Conservation (phyloP, 208 protist species). For the Leishmania tarentolae region DNA sequence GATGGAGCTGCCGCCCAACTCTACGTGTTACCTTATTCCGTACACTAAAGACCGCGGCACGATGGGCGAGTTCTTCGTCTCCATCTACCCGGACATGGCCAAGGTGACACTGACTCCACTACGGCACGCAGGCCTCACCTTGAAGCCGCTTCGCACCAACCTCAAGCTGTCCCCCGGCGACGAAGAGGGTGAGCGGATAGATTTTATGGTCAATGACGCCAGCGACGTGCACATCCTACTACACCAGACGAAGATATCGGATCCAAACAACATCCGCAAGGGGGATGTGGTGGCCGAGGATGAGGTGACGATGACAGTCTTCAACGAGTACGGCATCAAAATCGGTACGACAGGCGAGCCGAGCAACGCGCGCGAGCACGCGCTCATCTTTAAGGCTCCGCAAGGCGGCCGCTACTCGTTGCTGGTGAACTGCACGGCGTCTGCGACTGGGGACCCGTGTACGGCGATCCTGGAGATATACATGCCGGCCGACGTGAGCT, state of each 20-base stretch:
- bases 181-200: slow-evolving; percentile 44
- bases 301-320: slow-evolving; percentile 58
- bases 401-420: slow-evolving; percentile 73
- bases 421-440: slow-evolving; percentile 41
- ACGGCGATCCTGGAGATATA: slow-evolving; percentile 58
- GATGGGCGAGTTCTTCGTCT: slow-evolving; percentile 69
- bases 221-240: slow-evolving; percentile 86
- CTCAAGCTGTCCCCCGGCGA: slow-evolving; percentile 34
- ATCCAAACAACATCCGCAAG: slow-evolving; percentile 34
- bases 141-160: slow-evolving; percentile 42
- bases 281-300: slow-evolving; percentile 66
- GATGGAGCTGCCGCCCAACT: slow-evolving; percentile 77
- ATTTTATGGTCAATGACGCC: slow-evolving; percentile 69
- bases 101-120: slow-evolving; percentile 80
- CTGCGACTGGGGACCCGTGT: slow-evolving; percentile 35
- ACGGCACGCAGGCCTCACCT: slow-evolving; percentile 61
- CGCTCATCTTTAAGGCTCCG: slow-evolving; percentile 69
- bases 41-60: slow-evolving; percentile 81
- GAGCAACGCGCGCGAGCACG: slow-evolving; percentile 72
- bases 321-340: slow-evolving; percentile 76
- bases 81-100: slow-evolving; percentile 82
- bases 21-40: slow-evolving; percentile 80
- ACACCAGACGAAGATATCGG: slow-evolving; percentile 60
- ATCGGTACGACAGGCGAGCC: slow-evolving; percentile 62
- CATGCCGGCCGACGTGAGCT: slow-evolving; percentile 46